Evolutionary conservation across 2,329 filamentous ascomycete species (phyloP), one percentile per base, ranked within the genome.

Genomic region (Botrytis deweyae): DNA sequence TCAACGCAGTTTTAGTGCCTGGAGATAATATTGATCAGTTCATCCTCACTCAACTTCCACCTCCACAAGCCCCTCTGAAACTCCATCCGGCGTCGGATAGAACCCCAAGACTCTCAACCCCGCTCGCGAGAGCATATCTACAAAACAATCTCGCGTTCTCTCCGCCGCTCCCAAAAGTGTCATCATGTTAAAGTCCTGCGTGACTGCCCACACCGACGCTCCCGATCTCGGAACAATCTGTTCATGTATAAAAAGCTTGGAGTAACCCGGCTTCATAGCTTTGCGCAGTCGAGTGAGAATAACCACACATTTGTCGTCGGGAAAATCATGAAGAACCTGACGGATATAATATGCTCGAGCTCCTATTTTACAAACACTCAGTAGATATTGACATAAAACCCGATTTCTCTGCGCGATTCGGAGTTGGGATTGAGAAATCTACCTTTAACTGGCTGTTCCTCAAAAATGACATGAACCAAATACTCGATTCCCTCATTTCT

Each of bases 401-500:
- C 22, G 18, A 40, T n/a, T 69, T 10, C 25, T 12, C 8, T 1
- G 10, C 22, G 40, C 33, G 38, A 59, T 14, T 29, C 9, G n/a
- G 18, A n/a, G 33, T 4, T 52, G 25, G 6, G 40, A 25, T 22
- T 22, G 33, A 38, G 5, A 18, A 25, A 55, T 8, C 7, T 65
- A 72, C 80, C 78, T 78, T 78, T 78, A 25, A 79, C 74, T 9
- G 78, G 80, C 25, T 80, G 78, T 20, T 74, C 75, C 1, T 75
- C 74, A 58, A 79, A 80, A 72, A 80, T 80, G 68, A 80, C 77
- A 74, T 80, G 76, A 33, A 67, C 65, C 74, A 79, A 78, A 33
- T 74, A 76, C 58, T 78, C 78, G 18, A 80, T 62, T 44, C 46
- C 33, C 22, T 65, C 22, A 12, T 38, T 64, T 36, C 25, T 38